phyloP scores from a whole-genome alignment of 1,139 yeast species.

The Blastobotrys serpentis region DNA sequence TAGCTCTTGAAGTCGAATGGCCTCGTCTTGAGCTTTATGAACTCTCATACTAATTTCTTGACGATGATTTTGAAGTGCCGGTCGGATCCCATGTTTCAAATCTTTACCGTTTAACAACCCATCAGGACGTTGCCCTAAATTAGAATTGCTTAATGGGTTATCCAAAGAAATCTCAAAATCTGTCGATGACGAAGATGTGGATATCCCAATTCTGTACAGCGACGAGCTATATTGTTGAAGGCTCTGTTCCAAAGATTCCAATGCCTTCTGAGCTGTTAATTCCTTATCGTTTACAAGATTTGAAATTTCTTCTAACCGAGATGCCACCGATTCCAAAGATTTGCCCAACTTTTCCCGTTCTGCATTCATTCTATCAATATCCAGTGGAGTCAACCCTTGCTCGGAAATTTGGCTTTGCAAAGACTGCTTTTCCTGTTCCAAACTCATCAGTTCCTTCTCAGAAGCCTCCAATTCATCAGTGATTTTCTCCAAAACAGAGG shows the following conservation, averaged over 20 bases:
- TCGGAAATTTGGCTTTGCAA: slow-evolving; percentile 50
- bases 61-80: slow-evolving; percentile 48
- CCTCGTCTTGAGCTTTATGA: slow-evolving; percentile 59
- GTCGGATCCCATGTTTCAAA: slow-evolving; percentile 38
- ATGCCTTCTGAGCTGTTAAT: slow-evolving; percentile 47
- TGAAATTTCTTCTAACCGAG: slow-evolving; percentile 43
- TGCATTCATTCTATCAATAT: slow-evolving; percentile 59
- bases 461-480: slow-evolving; percentile 53
- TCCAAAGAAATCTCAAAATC: slow-evolving; percentile 38
- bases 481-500: slow-evolving; percentile 53
- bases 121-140: slow-evolving; percentile 47
- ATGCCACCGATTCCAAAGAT: slow-evolving; percentile 52
- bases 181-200: slow-evolving; percentile 32
- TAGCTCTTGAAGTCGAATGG: slow-evolving; percentile 56
- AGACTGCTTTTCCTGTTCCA: slow-evolving; percentile 48
- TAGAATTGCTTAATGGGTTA: slow-evolving; percentile 37
- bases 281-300: slow-evolving; percentile 48
- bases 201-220: slow-evolving; percentile 48
- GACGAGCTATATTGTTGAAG: slow-evolving; percentile 57
- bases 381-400: slow-evolving; percentile 60
- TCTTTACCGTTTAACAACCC: slow-evolving; percentile 40
- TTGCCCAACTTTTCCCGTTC: slow-evolving; percentile 61
- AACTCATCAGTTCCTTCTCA: slow-evolving; percentile 44
- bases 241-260: slow-evolving; percentile 51
- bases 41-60: slow-evolving; percentile 49